These are phyloP conservation scores for Ceratobasidium sp. DNA, from an alignment of 1,284 basidiomycete species.

Conservation along the genomic window DNA sequence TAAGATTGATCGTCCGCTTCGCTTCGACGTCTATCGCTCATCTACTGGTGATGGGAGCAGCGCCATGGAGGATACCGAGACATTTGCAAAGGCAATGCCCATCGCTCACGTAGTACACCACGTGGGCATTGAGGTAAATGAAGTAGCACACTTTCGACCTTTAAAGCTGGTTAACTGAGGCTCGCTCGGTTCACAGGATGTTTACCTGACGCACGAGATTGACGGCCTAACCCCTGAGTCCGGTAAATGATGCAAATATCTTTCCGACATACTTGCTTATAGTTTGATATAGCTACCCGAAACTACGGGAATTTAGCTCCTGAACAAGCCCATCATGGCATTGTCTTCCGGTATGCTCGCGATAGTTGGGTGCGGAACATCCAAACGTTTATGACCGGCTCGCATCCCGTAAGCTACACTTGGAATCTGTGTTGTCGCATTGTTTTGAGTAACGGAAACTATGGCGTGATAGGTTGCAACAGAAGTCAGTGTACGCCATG, in stretches of 20 bases:
- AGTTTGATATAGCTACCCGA: constrained; percentile 4
- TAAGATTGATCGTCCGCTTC: constrained; percentile 36
- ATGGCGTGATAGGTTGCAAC: constrained; percentile 27
- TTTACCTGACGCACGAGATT: constrained; percentile 38
- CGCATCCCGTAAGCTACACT: constrained; percentile 38
- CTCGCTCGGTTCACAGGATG: constrained; percentile 21
- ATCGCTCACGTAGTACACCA: constrained; percentile 34
- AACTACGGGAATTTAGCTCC: constrained; percentile 39
- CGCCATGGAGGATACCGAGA: constrained; percentile 30
- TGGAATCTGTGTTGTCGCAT: not conserved
- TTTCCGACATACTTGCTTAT: too few species aligned
- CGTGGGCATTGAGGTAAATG: constrained; percentile 31
- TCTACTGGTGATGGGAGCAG: constrained; percentile 27
- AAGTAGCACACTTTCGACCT: not conserved
- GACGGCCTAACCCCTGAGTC: constrained; percentile 27
- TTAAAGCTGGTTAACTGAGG: not conserved
- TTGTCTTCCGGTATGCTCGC: constrained; percentile 36
- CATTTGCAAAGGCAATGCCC: constrained; percentile 36
- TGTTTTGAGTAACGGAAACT: not conserved
- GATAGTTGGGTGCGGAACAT: constrained; percentile 37
- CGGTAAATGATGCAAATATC: constrained; percentile 5
- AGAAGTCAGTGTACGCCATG: constrained; percentile 2
- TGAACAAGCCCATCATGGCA: constrained; percentile 38
- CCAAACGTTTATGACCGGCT: constrained; percentile 38
- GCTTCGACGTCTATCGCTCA: constrained; percentile 37